Percentiles rank a stretch among this genome's conserved stretches.
These are phyloP conservation scores for Suhomyces bokatorum DNA, from an alignment of 1,139 yeast genomes.

Conservation along the genomic window DNA sequence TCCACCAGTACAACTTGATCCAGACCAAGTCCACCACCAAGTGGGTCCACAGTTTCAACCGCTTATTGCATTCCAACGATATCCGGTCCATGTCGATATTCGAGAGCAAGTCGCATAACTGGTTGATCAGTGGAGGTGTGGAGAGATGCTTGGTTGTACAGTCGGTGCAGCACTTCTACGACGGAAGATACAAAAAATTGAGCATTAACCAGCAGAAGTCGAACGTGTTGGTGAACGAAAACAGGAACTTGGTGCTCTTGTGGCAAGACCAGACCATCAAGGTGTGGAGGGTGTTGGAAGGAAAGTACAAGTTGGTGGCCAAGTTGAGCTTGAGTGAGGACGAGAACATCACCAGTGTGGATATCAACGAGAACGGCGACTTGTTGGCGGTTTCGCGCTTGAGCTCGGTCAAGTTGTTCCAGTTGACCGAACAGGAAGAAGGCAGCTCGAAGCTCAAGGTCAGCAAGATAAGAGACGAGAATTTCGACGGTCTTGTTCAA, in stretches of 20 bases:
- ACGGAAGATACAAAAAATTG: slow-evolving; percentile 72
- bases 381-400: slow-evolving; percentile 72
- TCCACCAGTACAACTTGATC: slow-evolving; percentile 62
- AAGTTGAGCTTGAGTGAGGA: slow-evolving; percentile 72
- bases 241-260: slow-evolving; percentile 56
- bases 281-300: slow-evolving; percentile 66
- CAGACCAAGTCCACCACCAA: slow-evolving; percentile 38
- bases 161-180: slow-evolving; percentile 66
- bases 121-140: slow-evolving; percentile 86
- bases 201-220: slow-evolving; percentile 64
- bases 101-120: slow-evolving; percentile 68
- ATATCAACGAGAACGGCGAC: slow-evolving; percentile 66
- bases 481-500: slow-evolving; percentile 41
- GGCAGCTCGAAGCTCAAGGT: slow-evolving; percentile 45
- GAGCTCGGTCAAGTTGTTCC: slow-evolving; percentile 67
- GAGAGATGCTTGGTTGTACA: slow-evolving; percentile 78
- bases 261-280: slow-evolving; percentile 86
- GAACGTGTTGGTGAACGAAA: slow-evolving; percentile 52
- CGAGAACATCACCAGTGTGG: slow-evolving; percentile 73
- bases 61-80: slow-evolving; percentile 87
- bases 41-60: slow-evolving; percentile 81
- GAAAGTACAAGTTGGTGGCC: slow-evolving; percentile 53
- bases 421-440: slow-evolving; percentile 28
- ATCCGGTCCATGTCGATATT: slow-evolving; percentile 75
- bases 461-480: slow-evolving; percentile 52